These are phyloP conservation scores for Senecio squalidus DNA, from an alignment of 140 eudicot genomes.

Conservation along the genomic window DNA sequence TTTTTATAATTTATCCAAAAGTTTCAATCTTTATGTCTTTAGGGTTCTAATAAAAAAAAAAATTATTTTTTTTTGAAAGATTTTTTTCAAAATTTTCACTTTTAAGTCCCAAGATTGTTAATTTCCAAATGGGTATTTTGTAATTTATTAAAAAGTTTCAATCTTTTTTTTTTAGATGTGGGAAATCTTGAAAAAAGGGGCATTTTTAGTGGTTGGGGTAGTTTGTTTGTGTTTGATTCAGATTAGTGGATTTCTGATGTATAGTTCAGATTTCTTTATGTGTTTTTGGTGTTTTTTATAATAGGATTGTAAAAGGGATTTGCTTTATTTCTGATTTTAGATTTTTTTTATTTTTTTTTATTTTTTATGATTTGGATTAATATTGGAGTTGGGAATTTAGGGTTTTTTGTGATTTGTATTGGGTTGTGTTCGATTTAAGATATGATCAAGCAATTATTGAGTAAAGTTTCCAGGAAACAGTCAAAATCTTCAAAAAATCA, in stretches of 20 bases:
- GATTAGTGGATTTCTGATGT: conserved; percentile 32
- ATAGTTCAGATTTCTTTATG: conserved; percentile 33
- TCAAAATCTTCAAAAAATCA: conserved; percentile 54
- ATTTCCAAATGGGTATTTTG: conserved; percentile 15
- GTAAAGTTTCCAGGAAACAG: conserved; percentile 70
- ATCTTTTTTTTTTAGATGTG: conserved; percentile 28
- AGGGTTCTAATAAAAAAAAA: conserved; percentile 15
- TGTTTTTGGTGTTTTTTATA: conserved; percentile 25
- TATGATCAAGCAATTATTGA: conserved; percentile 68
- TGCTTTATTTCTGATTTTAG: conserved; percentile 12
- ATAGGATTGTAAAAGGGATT: conserved; percentile 15
- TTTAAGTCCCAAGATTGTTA: conserved; percentile 28
- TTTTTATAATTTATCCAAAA: conserved; percentile 9
- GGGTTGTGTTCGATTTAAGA: conserved; percentile 17
- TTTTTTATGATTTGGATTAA: conserved; percentile 16
- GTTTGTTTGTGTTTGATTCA: conserved; percentile 31
- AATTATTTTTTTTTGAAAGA: conserved; percentile 11
- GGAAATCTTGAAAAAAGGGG: conserved; percentile 24
- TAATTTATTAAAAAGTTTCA: conserved; percentile 14
- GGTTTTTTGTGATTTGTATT: conserved; percentile 13
- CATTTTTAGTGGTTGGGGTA: conserved; percentile 27
- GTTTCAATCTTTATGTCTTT: conserved; percentile 11
- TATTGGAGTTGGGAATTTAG: conserved; percentile 20
- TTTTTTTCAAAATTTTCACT: conserved; percentile 11
- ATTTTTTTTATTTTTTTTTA: conserved; percentile 4